Evolutionary conservation across 805 yeast genomes (phyloP).

Genomic region (Spencermartinsiella europaea): DNA sequence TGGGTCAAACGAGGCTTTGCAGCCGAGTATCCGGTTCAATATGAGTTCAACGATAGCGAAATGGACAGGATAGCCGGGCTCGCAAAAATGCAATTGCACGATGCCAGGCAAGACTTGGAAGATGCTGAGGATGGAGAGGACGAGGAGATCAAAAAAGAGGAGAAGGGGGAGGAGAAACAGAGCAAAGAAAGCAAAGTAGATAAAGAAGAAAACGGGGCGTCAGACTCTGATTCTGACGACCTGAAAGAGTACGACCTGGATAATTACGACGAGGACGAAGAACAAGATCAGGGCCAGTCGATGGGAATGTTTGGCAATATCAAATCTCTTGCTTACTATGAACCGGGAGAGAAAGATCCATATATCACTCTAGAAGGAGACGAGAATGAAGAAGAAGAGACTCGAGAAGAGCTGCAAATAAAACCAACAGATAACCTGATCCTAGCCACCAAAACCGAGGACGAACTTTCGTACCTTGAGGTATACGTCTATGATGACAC

Average conservation of each 20-base stretch:
- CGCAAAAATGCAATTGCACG: constrained; percentile 77
- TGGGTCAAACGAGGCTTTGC: constrained; percentile 98
- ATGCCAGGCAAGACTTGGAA: constrained; percentile 61
- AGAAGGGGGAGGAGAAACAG: constrained; percentile 28
- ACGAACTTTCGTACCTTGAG: constrained; percentile 86
- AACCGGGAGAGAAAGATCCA: constrained; percentile 48
- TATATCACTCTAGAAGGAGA: constrained; percentile 49
- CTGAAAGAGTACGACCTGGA: constrained; percentile 84
- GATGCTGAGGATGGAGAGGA: constrained; percentile 32
- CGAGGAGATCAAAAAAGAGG: constrained; percentile 29
- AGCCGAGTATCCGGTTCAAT: constrained; percentile 83
- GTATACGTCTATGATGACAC: constrained; percentile 94
- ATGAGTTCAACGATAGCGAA: constrained; percentile 85
- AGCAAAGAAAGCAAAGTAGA: constrained; percentile 14
- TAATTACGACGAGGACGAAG: constrained; percentile 54
- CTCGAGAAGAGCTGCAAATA: constrained; percentile 76
- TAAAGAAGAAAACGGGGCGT: constrained; percentile 7
- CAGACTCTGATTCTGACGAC: constrained; percentile 61
- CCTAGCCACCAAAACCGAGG: constrained; percentile 92
- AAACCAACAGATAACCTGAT: constrained; percentile 87
- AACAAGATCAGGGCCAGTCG: constrained; percentile 44
- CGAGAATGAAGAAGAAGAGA: constrained; percentile 64
- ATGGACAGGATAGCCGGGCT: constrained; percentile 82
- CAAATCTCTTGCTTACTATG: constrained; percentile 37
- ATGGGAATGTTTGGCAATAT: constrained; percentile 43